Conservation (phyloP, 2,329 filamentous ascomycete genomes). For the Epichloe sibirici region DNA sequence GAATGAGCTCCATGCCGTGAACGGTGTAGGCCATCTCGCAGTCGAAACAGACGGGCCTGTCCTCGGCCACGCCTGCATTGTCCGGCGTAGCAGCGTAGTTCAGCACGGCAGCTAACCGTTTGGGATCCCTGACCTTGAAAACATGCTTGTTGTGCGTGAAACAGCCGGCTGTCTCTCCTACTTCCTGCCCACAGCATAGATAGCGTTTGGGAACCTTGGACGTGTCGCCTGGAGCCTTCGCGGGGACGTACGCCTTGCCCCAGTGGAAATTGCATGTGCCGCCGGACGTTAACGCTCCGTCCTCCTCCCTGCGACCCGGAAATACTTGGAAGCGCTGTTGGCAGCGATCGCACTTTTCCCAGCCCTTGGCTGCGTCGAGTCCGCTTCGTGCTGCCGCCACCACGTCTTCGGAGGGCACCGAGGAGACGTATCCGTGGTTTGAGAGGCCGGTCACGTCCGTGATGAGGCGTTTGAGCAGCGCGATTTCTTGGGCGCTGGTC, state of each 20-base stretch:
- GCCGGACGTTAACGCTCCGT: slow-evolving; percentile 62
- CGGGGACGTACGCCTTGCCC: slow-evolving; percentile 53
- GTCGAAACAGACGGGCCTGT: slow-evolving; percentile 71
- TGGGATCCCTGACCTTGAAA: slow-evolving; percentile 69
- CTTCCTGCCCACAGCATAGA: slow-evolving; percentile 64
- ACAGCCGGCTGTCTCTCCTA: slow-evolving; percentile 67
- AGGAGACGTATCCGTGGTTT: slow-evolving; percentile 62
- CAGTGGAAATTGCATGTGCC: slow-evolving; percentile 75
- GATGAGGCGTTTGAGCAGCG: slow-evolving; percentile 48
- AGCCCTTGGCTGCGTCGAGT: slow-evolving; percentile 56
- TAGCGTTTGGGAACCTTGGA: slow-evolving; percentile 50
- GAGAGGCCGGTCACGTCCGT: slow-evolving; percentile 54
- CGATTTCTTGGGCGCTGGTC: slow-evolving; percentile 52
- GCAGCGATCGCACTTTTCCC: slow-evolving; percentile 85
- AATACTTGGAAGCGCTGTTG: slow-evolving; percentile 81
- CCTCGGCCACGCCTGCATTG: slow-evolving; percentile 38
- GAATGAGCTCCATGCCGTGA: slow-evolving; percentile 75
- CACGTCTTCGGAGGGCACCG: slow-evolving; percentile 51
- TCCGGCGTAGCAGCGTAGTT: slow-evolving; percentile 70
- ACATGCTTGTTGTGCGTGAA: slow-evolving; percentile 62
- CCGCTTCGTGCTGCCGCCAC: slow-evolving; percentile 55
- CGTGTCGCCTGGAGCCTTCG: slow-evolving; percentile 42
- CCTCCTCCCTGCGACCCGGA: slow-evolving; percentile 66
- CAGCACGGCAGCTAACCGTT: slow-evolving; percentile 63
- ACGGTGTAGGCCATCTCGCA: slow-evolving; percentile 98